Conservation (phyloP, 495 filamentous ascomycete genomes). For the Letharia lupina region DNA sequence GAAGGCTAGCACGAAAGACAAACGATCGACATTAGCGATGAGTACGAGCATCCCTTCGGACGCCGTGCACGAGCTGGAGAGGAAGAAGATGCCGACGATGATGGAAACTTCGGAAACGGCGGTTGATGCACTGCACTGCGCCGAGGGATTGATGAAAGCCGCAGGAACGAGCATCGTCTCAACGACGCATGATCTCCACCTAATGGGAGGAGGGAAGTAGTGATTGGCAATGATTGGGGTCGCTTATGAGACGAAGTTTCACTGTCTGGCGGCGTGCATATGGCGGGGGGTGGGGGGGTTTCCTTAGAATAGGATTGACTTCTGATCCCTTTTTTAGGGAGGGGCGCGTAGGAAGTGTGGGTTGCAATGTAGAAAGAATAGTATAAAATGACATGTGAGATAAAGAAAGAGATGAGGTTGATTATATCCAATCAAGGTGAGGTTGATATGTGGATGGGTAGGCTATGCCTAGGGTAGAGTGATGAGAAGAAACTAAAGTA, state of each 20-base stretch:
- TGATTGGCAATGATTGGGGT: neutral
- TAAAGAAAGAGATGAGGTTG: neutral
- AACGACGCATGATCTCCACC: conserved; percentile 10
- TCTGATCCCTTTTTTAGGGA: no score
- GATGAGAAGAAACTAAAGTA: no score
- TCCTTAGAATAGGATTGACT: no score
- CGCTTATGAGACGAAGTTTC: neutral
- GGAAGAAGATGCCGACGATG: conserved; percentile 16
- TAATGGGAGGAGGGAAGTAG: conserved; percentile 9
- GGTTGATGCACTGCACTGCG: conserved; percentile 14
- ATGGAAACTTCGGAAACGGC: conserved; percentile 16
- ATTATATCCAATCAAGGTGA: neutral
- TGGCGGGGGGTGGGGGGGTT: neutral
- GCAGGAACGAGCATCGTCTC: conserved; percentile 16
- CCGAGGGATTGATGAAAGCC: conserved; percentile 19
- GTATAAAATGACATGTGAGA: no score
- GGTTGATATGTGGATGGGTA: no score
- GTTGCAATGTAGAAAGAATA: neutral
- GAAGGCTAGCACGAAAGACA: conserved; percentile 20
- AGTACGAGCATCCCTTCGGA: conserved; percentile 14
- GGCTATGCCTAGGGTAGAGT: no score
- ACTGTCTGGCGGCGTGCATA: neutral
- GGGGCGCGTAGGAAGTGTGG: neutral
- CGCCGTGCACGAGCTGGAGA: conserved; percentile 14
- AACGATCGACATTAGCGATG: conserved; percentile 10